These are phyloP conservation scores for Sordariomycetes sp. DNA, from an alignment of 2,329 filamentous ascomycete genomes.

Conservation along the genomic window DNA sequence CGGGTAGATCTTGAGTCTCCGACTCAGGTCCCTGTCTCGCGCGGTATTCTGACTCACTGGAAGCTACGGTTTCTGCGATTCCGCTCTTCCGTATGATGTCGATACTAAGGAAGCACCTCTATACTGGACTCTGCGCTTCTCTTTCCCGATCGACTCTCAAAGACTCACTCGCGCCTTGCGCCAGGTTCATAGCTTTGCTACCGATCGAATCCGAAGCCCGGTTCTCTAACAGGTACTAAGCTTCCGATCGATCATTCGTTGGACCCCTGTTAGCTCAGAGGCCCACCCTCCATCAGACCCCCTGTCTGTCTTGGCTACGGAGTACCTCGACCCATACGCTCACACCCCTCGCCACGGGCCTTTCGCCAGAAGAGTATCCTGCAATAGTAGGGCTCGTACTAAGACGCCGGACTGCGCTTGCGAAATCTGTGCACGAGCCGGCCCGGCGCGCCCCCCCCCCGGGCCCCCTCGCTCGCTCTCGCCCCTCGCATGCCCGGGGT, in stretches of 20 bases:
- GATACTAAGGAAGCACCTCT: neutral
- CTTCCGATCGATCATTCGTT: slow-evolving; percentile 1
- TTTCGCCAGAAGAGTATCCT: neutral
- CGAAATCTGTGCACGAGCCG: neutral
- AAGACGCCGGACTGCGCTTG: neutral
- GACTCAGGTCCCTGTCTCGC: neutral
- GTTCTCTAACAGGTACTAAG: neutral
- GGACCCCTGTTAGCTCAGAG: neutral
- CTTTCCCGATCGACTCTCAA: neutral
- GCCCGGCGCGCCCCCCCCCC: neutral
- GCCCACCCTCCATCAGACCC: neutral
- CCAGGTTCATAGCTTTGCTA: neutral
- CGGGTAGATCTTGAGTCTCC: slow-evolving; percentile 2
- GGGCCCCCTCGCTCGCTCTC: neutral
- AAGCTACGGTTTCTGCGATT: slow-evolving; percentile 1
- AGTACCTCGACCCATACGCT: neutral
- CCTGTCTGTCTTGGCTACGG: neutral
- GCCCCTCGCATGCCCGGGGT: neutral
- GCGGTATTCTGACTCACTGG: neutral
- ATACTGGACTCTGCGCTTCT: neutral
- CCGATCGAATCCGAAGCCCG: neutral
- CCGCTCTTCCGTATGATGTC: neutral
- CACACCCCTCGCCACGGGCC: neutral
- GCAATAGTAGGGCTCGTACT: neutral
- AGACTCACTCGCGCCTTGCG: neutral